phyloP scores from a whole-genome alignment of 2,329 filamentous ascomycete genomes.

The Colletotrichum brevisporum region DNA sequence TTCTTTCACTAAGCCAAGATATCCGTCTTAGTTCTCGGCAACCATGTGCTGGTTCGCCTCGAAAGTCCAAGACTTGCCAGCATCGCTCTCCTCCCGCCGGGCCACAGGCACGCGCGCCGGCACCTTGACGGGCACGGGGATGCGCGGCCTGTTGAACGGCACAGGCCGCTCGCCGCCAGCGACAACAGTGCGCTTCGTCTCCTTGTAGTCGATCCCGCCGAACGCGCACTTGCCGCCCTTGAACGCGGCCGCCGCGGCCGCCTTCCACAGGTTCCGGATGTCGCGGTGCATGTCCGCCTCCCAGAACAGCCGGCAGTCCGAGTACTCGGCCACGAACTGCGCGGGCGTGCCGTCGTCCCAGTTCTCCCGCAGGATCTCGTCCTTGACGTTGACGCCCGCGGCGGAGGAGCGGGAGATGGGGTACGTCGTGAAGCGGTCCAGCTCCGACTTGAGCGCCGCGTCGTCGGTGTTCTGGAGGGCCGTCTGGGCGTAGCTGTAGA shows the following conservation, averaged over 20 bases:
- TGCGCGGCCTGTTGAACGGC: not conserved
- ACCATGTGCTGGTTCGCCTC: conserved; percentile 12
- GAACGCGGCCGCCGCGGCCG: conserved; percentile 56
- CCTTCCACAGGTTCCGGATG: conserved; percentile 62
- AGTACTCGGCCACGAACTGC: conserved; percentile 63
- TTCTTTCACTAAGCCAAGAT: not conserved
- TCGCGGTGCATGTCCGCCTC: conserved; percentile 62
- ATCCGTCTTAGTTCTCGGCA: conserved; percentile 1
- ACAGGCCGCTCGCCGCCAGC: not conserved
- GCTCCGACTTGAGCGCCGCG: conserved; percentile 42
- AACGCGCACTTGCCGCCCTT: conserved; percentile 55
- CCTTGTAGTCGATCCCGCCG: conserved; percentile 14
- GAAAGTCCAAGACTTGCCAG: not conserved
- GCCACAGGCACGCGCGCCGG: conserved; percentile 2
- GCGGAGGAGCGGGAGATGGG: conserved; percentile 49
- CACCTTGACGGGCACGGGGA: not conserved
- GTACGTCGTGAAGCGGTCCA: conserved; percentile 50
- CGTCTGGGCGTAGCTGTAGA: conserved; percentile 46
- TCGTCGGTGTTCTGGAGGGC: conserved; percentile 46
- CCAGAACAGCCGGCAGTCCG: conserved; percentile 66
- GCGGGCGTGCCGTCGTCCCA: conserved; percentile 58
- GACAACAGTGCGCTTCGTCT: not conserved
- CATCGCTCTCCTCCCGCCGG: not conserved
- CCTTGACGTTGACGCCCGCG: conserved; percentile 54
- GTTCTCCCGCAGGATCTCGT: conserved; percentile 54